Evolutionary conservation across 2,329 filamentous ascomycete species (phyloP).

Genomic region (Bimuria novae-zelandiae): DNA sequence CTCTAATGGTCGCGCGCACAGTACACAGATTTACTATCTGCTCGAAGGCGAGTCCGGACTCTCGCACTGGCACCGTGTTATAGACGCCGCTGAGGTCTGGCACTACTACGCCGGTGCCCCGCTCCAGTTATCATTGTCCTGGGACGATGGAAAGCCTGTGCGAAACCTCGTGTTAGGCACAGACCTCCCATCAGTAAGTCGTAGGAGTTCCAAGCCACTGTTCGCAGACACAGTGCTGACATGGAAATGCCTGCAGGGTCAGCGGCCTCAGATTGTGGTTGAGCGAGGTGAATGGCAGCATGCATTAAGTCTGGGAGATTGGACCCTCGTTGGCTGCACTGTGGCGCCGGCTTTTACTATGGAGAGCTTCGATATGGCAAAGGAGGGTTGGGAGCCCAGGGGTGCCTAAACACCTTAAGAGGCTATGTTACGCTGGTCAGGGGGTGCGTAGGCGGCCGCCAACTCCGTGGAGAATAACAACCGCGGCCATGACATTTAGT

Average conservation of each 20-base stretch:
- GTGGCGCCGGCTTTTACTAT: conserved; percentile 25
- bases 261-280: conserved; percentile 53
- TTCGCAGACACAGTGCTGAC: conserved; percentile 36
- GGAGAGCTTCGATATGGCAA: conserved; percentile 25
- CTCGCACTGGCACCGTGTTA: conserved; percentile 58
- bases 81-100: conserved; percentile 55
- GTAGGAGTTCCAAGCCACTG: too few relatives aligned
- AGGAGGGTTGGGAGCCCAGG: conserved; percentile 20
- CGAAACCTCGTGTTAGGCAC: conserved; percentile 43
- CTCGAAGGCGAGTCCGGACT: conserved; percentile 49
- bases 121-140: conserved; percentile 52
- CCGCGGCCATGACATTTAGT: neutral
- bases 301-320: conserved; percentile 52
- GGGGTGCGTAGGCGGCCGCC: neutral
- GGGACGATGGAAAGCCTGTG: conserved; percentile 47
- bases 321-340: conserved; percentile 54
- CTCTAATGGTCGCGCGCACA: conserved; percentile 47
- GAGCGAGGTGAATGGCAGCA: conserved; percentile 53
- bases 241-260: conserved; percentile 40
- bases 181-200: conserved; percentile 2
- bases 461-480: neutral
- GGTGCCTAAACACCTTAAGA: neutral
- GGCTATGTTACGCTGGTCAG: too few relatives aligned
- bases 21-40: conserved; percentile 60
- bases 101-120: conserved; percentile 61